These are phyloP conservation scores for Xylariaceae sp. DNA, from an alignment of 2,329 filamentous ascomycete genomes.

Conservation along the genomic window DNA sequence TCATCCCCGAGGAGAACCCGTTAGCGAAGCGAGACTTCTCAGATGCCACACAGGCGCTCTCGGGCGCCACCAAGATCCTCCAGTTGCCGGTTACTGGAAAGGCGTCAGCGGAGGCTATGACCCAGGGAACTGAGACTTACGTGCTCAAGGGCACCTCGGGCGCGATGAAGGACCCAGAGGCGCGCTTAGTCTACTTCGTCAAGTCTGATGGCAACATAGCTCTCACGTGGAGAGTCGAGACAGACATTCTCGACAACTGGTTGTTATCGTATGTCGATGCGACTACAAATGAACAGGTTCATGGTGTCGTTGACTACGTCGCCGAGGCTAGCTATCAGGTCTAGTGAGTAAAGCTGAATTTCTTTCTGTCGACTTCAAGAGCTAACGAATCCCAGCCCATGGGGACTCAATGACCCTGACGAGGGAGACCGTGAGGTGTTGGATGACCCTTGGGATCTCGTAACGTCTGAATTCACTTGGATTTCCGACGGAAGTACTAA, in stretches of 20 bases:
- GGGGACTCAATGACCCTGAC: constrained; percentile 57
- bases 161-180: constrained; percentile 54
- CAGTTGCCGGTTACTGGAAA: constrained; percentile 45
- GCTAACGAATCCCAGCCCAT: constrained; percentile 42
- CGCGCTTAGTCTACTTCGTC: constrained; percentile 57
- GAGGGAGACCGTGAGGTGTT: constrained; percentile 49
- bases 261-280: constrained; percentile 62
- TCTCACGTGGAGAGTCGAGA: constrained; percentile 62
- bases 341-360: constrained; percentile 42
- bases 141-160: constrained; percentile 53
- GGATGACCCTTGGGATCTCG: constrained; percentile 51
- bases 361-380: neutral
- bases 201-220: constrained; percentile 50
- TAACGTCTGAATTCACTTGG: constrained; percentile 57
- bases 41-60: constrained; percentile 48
- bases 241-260: constrained; percentile 59
- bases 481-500: constrained; percentile 48
- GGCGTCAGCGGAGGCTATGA: constrained; percentile 44
- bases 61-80: constrained; percentile 43
- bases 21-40: constrained; percentile 46
- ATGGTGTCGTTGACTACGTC: constrained; percentile 61
- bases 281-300: constrained; percentile 47
- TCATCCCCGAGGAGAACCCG: constrained; percentile 44
- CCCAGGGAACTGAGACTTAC: constrained; percentile 42
- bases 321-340: constrained; percentile 59